Percentiles rank a stretch among this genome's conserved stretches.
Evolutionary conservation across 495 filamentous ascomycete genomes (phyloP).

Genomic region (Neurospora tetraspora): DNA sequence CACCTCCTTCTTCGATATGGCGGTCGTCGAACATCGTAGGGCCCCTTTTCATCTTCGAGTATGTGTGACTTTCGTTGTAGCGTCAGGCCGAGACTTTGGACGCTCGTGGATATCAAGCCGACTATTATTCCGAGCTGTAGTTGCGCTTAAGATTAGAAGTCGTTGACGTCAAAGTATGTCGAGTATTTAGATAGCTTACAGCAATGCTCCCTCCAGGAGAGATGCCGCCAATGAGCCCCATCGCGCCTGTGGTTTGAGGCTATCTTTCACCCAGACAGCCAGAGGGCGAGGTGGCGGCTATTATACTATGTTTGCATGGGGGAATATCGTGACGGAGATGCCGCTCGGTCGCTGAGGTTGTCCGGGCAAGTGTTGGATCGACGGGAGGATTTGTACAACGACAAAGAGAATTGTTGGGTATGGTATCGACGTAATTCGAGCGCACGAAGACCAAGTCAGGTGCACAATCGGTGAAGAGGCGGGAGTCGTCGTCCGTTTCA

Average conservation of each 20-base stretch:
- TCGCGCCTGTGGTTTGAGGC: slow-evolving; percentile 25
- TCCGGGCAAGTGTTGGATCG: not conserved
- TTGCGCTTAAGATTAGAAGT: slow-evolving; percentile 11
- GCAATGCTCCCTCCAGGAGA: slow-evolving; percentile 81
- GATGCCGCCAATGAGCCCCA: slow-evolving; percentile 72
- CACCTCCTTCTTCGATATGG: slow-evolving; percentile 87
- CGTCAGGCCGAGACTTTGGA: slow-evolving; percentile 94
- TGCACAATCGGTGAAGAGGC: not conserved
- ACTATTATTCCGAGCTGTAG: slow-evolving; percentile 83
- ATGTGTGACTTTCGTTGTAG: slow-evolving; percentile 97
- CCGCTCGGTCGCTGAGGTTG: not conserved
- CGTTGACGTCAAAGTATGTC: no score
- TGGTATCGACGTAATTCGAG: not conserved
- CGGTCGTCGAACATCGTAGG: slow-evolving; percentile 68
- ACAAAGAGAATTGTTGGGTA: not conserved
- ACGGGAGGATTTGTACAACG: not conserved
- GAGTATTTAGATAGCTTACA: slow-evolving; percentile 46
- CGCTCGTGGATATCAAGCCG: slow-evolving; percentile 81
- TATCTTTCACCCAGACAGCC: slow-evolving; percentile 17
- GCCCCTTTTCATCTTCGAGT: slow-evolving; percentile 86
- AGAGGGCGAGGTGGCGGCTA: slow-evolving; percentile 8
- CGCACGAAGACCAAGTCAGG: not conserved
- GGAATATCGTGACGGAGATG: not conserved
- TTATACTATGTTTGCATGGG: slow-evolving; percentile 18
- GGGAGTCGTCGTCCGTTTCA: not conserved